Conservation (phyloP, 805 yeast genomes). For the Yamadazyma ubonensis region DNA sequence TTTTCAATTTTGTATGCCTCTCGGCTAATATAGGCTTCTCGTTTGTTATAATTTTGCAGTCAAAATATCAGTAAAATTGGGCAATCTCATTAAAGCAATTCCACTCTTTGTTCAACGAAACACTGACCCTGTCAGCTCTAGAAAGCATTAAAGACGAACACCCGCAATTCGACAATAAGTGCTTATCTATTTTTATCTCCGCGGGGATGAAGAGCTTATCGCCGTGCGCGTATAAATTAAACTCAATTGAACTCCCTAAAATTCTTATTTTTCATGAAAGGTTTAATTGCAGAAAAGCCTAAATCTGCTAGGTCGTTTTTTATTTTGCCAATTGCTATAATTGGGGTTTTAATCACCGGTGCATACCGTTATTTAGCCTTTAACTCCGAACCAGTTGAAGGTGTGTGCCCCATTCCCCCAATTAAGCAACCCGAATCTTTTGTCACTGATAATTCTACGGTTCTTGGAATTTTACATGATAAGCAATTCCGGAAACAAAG, state of each 20-base stretch:
- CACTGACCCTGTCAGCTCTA: no score
- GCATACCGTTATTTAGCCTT: neutral
- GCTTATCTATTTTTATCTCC: no score
- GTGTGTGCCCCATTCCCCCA: conserved; percentile 26
- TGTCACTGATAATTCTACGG: conserved; percentile 31
- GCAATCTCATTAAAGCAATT: no score
- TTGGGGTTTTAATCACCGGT: neutral
- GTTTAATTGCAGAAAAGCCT: neutral
- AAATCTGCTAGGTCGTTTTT: neutral
- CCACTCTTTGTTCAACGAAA: no score
- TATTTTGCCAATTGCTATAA: conserved; percentile 1
- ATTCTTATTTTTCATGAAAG: conserved; percentile 2
- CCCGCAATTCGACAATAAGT: no score
- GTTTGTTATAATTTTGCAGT: no score
- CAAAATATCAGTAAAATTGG: no score
- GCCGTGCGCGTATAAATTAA: no score
- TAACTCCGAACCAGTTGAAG: neutral
- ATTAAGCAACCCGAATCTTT: conserved; percentile 27
- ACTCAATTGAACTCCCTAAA: neutral
- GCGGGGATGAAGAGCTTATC: no score
- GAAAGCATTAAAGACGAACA: no score
- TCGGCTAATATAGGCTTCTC: no score
- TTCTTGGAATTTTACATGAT: conserved; percentile 25
- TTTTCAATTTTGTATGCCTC: no score
- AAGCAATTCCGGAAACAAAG: conserved; percentile 30